Evolutionary conservation across 805 yeast genomes (phyloP).

Genomic region (Lachancea sp.): DNA sequence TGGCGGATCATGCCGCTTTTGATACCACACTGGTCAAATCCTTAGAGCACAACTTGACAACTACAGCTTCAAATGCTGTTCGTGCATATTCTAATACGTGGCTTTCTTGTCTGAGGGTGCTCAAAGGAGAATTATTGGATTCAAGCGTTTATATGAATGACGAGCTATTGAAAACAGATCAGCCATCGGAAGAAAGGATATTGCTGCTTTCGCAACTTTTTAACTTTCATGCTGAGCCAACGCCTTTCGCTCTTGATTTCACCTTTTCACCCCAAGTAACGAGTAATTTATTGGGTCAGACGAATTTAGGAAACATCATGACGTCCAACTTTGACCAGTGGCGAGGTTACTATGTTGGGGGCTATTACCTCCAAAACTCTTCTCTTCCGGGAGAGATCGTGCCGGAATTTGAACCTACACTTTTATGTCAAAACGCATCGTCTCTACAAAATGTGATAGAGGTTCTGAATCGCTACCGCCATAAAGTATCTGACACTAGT

Average conservation of each 20-base stretch:
- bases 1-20: not conserved
- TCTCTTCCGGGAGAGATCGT: conserved; percentile 1
- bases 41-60: not conserved
- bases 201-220: conserved; percentile 18
- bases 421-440: not conserved
- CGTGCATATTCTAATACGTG: conserved; percentile 9
- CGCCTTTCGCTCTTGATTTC: not conserved
- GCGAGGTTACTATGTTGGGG: conserved; percentile 14
- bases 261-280: conserved; percentile 6
- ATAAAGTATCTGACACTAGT: not conserved
- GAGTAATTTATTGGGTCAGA: conserved; percentile 8
- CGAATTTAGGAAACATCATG: conserved; percentile 6
- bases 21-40: not conserved
- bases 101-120: conserved; percentile 13
- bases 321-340: conserved; percentile 17
- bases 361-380: conserved; percentile 5
- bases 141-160: conserved; percentile 10
- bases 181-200: conserved; percentile 9
- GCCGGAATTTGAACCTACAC: not conserved
- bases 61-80: not conserved
- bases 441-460: not conserved
- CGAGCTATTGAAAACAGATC: conserved; percentile 12
- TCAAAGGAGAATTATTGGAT: conserved; percentile 11
- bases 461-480: not conserved
- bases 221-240: conserved; percentile 12